Percentiles rank a stretch among this genome's conserved stretches.
These are phyloP conservation scores for Phialophora macrospora DNA, from an alignment of 2,329 filamentous ascomycete species.

Conservation along the genomic window DNA sequence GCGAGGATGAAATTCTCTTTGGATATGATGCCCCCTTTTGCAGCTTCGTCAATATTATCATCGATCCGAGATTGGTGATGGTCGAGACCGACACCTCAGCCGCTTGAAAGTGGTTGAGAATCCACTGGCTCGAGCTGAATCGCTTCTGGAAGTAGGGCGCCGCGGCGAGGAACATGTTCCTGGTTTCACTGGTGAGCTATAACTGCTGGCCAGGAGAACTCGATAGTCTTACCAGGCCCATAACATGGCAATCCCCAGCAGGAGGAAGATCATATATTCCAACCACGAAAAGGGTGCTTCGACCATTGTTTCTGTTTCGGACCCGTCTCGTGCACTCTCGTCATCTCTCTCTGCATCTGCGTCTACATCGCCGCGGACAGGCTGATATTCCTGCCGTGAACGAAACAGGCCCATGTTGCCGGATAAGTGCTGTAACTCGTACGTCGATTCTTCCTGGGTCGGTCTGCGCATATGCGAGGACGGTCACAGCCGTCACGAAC, in stretches of 20 bases:
- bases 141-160: conserved; percentile 89
- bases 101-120: conserved; percentile 83
- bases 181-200: conserved; percentile 45
- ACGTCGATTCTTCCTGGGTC: conserved; percentile 14
- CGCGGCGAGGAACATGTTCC: conserved; percentile 98
- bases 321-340: conserved; percentile 20
- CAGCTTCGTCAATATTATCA: conserved; percentile 76
- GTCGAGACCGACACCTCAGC: conserved; percentile 87
- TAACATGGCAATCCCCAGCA: conserved; percentile 90
- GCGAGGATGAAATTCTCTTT: conserved; percentile 76
- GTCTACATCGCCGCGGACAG: conserved; percentile 35
- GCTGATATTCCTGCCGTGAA: conserved; percentile 43
- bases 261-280: conserved; percentile 82
- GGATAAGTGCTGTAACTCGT: conserved; percentile 36
- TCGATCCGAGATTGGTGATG: conserved; percentile 75
- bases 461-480: conserved; percentile 21
- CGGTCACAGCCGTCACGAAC: conserved; percentile 24
- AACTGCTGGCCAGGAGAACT: no score
- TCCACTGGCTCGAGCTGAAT: conserved; percentile 72
- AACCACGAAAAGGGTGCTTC: conserved; percentile 73
- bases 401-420: conserved; percentile 44
- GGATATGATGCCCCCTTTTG: conserved; percentile 87
- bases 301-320: conserved; percentile 21
- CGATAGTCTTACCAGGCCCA: conserved; percentile 82
- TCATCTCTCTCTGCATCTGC: conserved; percentile 30